Evolutionary conservation across 208 protist genomes (phyloP).

Genomic region (Leishmania braziliensis): DNA sequence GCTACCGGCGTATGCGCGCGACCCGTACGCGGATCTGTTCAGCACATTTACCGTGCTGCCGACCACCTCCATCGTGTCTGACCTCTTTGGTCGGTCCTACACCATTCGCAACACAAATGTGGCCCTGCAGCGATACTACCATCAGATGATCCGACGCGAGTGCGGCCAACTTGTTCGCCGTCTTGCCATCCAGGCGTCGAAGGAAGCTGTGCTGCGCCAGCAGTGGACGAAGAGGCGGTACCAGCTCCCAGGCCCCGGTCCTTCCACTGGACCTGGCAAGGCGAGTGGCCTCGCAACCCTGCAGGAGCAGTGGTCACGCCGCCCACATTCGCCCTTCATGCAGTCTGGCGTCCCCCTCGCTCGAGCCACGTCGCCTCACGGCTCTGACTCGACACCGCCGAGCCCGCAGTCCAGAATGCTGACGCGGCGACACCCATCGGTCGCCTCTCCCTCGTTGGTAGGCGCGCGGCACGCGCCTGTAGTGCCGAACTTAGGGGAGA

Average conservation of each 20-base stretch:
- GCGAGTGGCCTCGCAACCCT: conserved; percentile 11
- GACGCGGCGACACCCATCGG: conserved; percentile 17
- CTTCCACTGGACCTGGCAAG: conserved; percentile 6
- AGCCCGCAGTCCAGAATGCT: conserved; percentile 27
- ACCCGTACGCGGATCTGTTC: conserved; percentile 47
- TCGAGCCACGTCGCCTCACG: conserved; percentile 19
- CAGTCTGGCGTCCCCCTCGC: conserved; percentile 14
- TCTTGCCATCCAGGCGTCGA: conserved; percentile 33
- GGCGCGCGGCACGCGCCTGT: not conserved
- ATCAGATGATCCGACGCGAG: conserved; percentile 44
- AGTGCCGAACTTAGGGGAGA: not conserved
- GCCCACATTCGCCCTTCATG: conserved; percentile 28
- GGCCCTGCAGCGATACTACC: conserved; percentile 47
- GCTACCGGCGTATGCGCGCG: conserved; percentile 24
- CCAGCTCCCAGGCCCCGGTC: not conserved
- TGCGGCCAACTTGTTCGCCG: conserved; percentile 36
- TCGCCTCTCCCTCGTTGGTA: conserved; percentile 13
- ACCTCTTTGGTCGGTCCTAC: conserved; percentile 67
- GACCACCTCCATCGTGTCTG: conserved; percentile 54
- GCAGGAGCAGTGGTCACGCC: conserved; percentile 24
- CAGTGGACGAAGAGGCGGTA: conserved; percentile 22
- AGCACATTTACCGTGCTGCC: conserved; percentile 69
- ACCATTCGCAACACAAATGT: conserved; percentile 60
- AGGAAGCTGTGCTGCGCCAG: conserved; percentile 32
- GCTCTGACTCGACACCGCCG: conserved; percentile 32